Base-by-base conservation (phyloP, 768 basidiomycete species). In the Termitomyces sp. region DNA sequence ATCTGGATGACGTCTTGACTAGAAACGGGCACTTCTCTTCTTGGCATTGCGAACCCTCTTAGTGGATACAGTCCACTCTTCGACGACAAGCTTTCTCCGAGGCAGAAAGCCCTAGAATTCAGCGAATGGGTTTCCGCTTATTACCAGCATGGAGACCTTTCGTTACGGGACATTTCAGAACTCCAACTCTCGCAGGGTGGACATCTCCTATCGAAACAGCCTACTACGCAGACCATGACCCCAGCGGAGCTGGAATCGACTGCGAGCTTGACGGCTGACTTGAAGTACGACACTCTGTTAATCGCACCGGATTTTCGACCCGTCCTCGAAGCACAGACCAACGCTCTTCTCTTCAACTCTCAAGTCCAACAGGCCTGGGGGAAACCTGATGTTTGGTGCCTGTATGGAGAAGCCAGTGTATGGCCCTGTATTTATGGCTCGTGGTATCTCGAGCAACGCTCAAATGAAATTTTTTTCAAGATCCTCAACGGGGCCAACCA, bases 91-190 rank as follows among this genome's bases (percentile, higher is more conserved):
- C 31, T 59, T 16, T 42, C 60, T 62, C 5, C 32, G 2, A 35
- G 50, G 14, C 23, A 43, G 29, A 37, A 31, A 6, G 34, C 16
- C 5, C 4, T 35, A 8, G 42, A 34, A n/a, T 59, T 59, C 8
- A 17, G n/a, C 1, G 49, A 37, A 35, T 59, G 58, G 58, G 25
- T 23, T 23, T 19, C 58, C 14, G 42, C 44, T 16, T 59, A 59
- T 12, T 53, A 27, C 8, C 40, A 50, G 14, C 47, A 52, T n/a
- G 41, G 12, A 2, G 41, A 50, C 16, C 45, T 53, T 35, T 7
- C 44, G 4, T 54, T 40, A 10, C 46, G 53, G 9, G 40, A 58
- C 21, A 4, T 50, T 31, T 14, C 45, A 2, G 16, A 42, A 2
- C 47, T 54, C 3, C 16, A 16, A 11, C 25, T 46, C 14, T 46